These are phyloP conservation scores for Saprolegnia parasitica DNA, from an alignment of 352 stramenopile species.

Conservation along the genomic window DNA sequence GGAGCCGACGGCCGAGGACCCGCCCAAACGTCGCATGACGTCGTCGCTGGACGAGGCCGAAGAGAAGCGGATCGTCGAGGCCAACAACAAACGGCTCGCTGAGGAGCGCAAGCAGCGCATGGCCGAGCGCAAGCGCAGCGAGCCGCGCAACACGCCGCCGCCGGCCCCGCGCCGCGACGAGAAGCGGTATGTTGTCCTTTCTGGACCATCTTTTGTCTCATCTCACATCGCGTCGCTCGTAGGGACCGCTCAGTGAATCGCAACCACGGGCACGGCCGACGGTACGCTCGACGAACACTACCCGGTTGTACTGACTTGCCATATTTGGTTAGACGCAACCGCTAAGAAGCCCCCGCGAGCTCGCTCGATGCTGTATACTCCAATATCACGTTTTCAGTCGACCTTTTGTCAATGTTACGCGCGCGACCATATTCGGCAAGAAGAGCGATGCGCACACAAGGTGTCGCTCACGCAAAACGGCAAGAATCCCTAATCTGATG, in stretches of 20 bases:
- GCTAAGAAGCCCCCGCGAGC: too few relatives aligned
- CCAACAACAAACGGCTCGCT: neutral
- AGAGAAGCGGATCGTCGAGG: slow-evolving; percentile 8
- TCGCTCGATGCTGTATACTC: too few relatives aligned
- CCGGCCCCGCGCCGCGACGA: neutral
- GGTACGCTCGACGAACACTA: too few relatives aligned
- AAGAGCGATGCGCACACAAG: too few relatives aligned
- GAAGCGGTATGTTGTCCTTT: neutral
- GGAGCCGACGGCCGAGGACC: neutral
- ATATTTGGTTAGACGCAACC: too few relatives aligned
- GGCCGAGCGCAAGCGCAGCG: neutral
- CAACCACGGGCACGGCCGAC: neutral
- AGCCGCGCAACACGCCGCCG: neutral
- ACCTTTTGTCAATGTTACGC: too few relatives aligned
- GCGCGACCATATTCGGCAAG: too few relatives aligned
- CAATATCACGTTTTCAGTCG: too few relatives aligned
- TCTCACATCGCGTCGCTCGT: neutral
- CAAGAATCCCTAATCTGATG: too few relatives aligned
- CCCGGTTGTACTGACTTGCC: too few relatives aligned
- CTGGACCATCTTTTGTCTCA: too few relatives aligned
- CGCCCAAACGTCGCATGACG: neutral
- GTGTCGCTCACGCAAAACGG: too few relatives aligned
- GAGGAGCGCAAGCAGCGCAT: slow-evolving; percentile 2
- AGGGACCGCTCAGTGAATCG: neutral
- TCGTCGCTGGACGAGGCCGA: neutral